These are phyloP conservation scores for Luffa aegyptiaca DNA, from an alignment of 306 rosid species.

Conservation along the genomic window DNA sequence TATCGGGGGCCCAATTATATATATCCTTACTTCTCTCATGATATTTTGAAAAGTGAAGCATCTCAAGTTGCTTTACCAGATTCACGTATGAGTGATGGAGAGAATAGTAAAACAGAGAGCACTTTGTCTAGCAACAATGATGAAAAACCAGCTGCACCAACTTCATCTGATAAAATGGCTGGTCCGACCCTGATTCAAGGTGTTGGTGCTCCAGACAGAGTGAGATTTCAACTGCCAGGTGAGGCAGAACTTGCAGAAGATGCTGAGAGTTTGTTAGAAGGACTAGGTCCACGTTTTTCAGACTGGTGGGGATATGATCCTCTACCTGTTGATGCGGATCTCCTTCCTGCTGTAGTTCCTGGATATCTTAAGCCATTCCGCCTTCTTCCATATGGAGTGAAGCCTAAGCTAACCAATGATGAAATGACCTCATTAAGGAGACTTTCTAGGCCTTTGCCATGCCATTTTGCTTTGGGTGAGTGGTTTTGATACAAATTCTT, in stretches of 20 bases:
- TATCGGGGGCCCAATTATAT: constrained; percentile 69
- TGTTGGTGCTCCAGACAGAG: constrained; percentile 59
- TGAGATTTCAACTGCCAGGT: constrained; percentile 75
- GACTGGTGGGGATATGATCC: constrained; percentile 99
- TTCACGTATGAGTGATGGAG: constrained; percentile 19
- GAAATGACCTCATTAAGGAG: constrained; percentile 84
- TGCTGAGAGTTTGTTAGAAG: constrained; percentile 60
- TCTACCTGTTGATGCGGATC: constrained; percentile 85
- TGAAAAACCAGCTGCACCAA: constrained; percentile 20
- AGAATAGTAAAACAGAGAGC: constrained; percentile 15
- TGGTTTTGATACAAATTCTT: constrained; percentile 12
- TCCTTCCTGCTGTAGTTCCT: constrained; percentile 60
- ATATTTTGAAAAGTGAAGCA: constrained; percentile 19
- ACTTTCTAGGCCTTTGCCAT: constrained; percentile 67
- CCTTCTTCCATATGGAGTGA: constrained; percentile 90
- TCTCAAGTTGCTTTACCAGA: constrained; percentile 20
- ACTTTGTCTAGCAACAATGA: constrained; percentile 22
- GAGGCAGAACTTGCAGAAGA: constrained; percentile 69
- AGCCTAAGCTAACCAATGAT: constrained; percentile 70
- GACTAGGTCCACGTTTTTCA: constrained; percentile 77
- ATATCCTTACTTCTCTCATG: constrained; percentile 66
- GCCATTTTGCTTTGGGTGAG: constrained; percentile 90
- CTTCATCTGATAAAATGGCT: constrained; percentile 15
- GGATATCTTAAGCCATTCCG: constrained; percentile 86
- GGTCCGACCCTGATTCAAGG: constrained; percentile 52